Conservation (phyloP, 345 rosid species). For the Hevea brasiliensis region DNA sequence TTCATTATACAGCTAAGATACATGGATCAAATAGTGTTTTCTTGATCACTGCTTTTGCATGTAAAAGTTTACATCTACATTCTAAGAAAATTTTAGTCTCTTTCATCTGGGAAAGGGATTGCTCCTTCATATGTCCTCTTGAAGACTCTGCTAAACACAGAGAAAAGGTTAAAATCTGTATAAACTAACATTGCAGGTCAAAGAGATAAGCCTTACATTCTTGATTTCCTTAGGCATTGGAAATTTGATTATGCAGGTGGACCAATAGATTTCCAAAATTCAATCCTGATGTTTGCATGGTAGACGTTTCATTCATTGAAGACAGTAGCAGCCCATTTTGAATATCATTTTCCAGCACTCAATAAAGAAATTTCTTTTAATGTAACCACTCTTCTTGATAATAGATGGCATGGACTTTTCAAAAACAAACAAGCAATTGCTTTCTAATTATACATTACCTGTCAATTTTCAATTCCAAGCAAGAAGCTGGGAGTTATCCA, state of each 20-base stretch:
- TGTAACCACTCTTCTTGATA: background rate
- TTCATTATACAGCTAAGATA: too few relatives aligned
- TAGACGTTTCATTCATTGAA: background rate
- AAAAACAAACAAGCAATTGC: slow-evolving; percentile 3
- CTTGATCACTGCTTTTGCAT: background rate
- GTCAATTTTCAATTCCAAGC: background rate
- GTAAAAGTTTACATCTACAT: too few relatives aligned
- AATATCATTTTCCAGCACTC: background rate
- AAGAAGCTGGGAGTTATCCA: too few relatives aligned
- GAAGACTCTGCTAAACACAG: background rate
- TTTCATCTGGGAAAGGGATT: background rate
- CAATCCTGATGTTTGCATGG: background rate
- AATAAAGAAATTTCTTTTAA: background rate
- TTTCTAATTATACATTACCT: background rate
- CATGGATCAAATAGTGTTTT: background rate
- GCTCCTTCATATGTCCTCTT: background rate
- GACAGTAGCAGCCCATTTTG: background rate
- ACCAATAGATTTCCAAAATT: background rate
- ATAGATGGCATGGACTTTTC: background rate
- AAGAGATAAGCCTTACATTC: background rate
- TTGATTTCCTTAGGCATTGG: too few relatives aligned
- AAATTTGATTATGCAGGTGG: background rate
- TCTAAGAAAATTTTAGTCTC: too few relatives aligned
- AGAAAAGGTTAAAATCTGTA: background rate
- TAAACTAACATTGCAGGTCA: background rate